Conservation (phyloP, 495 filamentous ascomycete genomes). For the Xylaria cubensis region DNA sequence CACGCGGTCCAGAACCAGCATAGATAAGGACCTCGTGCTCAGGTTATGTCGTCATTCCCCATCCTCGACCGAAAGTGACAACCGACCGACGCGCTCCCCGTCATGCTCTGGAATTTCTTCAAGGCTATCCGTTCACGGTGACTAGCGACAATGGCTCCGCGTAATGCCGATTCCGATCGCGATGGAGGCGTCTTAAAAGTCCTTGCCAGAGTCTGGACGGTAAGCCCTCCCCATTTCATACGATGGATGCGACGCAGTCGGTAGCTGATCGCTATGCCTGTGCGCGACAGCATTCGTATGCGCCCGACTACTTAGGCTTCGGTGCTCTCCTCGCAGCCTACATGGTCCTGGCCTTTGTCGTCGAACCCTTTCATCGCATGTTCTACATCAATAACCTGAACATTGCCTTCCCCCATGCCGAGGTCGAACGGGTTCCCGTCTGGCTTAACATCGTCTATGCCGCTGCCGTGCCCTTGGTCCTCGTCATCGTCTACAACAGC, state of each 20-base stretch:
- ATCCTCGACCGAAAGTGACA: not conserved
- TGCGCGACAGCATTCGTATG: slow-evolving; percentile 71
- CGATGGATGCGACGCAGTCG: not conserved
- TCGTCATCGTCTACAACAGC: slow-evolving; percentile 70
- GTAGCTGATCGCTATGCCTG: slow-evolving; percentile 11
- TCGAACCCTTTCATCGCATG: slow-evolving; percentile 88
- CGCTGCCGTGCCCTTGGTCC: slow-evolving; percentile 68
- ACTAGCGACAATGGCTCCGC: slow-evolving; percentile 49
- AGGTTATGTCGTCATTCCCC: slow-evolving; percentile 8
- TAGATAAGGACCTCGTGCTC: slow-evolving; percentile 1
- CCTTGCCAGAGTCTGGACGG: slow-evolving; percentile 59
- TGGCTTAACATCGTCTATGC: slow-evolving; percentile 79
- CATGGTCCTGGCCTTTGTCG: slow-evolving; percentile 69
- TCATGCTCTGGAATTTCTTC: slow-evolving; percentile 42
- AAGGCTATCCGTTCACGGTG: slow-evolving; percentile 52
- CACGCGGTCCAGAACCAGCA: not conserved
- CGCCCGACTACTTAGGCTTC: slow-evolving; percentile 85
- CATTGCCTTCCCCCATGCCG: slow-evolving; percentile 86
- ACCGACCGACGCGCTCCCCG: slow-evolving; percentile 1
- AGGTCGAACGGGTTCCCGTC: slow-evolving; percentile 83
- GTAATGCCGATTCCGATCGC: slow-evolving; percentile 31
- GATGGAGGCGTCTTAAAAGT: slow-evolving; percentile 45
- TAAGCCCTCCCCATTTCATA: slow-evolving; percentile 29
- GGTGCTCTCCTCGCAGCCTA: slow-evolving; percentile 70
- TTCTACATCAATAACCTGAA: slow-evolving; percentile 81